Base-by-base conservation (phyloP, 345 rosid genomes). In the Eucalyptus marginata region DNA sequence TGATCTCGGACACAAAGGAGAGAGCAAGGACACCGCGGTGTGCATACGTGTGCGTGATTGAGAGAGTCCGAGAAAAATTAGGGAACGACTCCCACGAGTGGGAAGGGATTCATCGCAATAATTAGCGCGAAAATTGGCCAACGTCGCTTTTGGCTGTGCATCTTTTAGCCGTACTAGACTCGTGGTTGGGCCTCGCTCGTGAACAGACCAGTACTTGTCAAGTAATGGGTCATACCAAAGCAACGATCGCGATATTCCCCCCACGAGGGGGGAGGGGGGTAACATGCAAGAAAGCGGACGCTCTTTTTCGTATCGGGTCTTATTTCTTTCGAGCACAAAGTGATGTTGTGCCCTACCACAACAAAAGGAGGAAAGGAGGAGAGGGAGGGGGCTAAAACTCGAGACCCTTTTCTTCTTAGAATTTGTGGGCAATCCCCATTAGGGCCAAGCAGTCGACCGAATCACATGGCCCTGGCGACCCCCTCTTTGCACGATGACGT, bases 241-340 rank as follows among this genome's bases (percentile, higher is more conserved):
- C 91, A 92, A 89, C 90, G 93, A 93, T 91, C 66, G 87, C 71
- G 90, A 93, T 88, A 87, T 81, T 86, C 81, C 91, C 90, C 96
- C 93, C 94, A 76, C 47, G 83, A 71, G 25, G 80, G 40, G 24
- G 4, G 5, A 92, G 91, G 95, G 93, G 91, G 90, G 95, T 90
- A 93, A 93, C 94, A 88, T 93, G 94, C 92, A 90, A 88, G 59
- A n/a, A n/a, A 7, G 88, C 6, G 93, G 91, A 90, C 86, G 86
- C 88, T 64, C 66, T 54, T 89, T 89, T 90, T 90, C 86, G 25
- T 85, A 71, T 9, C 80, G 59, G 15, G 40, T 14, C 59, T 90
- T 89, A 92, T 90, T 89, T 88, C 54, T 76, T 40, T 40, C 25
- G 0, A 76, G 47, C 27, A 76, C 83, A 22, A 76, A 76, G 24